A percentile compares a stretch with the other conserved stretches of the same genome.
phyloP scores from a whole-genome alignment of 148 eudicot species.

The Rhododendron ovatum region DNA sequence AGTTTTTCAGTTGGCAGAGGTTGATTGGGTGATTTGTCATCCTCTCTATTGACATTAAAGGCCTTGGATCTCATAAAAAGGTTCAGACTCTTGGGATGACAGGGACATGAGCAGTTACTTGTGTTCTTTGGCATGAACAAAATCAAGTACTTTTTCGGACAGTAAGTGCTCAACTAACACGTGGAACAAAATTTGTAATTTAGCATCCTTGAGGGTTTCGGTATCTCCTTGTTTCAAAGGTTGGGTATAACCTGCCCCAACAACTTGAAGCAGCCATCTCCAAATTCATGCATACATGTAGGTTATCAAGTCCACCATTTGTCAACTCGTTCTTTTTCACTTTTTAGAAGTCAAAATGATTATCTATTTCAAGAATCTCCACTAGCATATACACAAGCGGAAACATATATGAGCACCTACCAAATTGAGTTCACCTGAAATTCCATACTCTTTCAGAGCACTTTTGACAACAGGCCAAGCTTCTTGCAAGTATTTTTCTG shows the following conservation, averaged over 20 bases:
- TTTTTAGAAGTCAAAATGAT: background rate
- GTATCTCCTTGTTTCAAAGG: background rate
- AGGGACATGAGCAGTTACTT: background rate
- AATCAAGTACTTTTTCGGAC: background rate
- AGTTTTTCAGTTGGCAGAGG: background rate
- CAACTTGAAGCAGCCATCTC: background rate
- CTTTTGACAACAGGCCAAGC: conserved; percentile 21
- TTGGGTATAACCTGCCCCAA: background rate
- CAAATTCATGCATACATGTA: background rate
- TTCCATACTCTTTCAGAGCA: conserved; percentile 17
- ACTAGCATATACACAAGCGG: background rate
- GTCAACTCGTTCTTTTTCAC: background rate
- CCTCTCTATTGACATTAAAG: background rate
- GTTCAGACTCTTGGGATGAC: background rate
- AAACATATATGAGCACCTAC: background rate
- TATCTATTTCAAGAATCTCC: background rate
- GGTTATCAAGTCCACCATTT: background rate
- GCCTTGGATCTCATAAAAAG: background rate
- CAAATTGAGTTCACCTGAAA: conserved; percentile 11
- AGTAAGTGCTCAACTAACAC: background rate
- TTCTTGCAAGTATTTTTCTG: conserved; percentile 24
- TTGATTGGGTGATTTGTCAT: background rate
- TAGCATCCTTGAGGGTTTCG: background rate
- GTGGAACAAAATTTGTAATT: background rate
- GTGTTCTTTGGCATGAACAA: background rate